Conservation (phyloP, 257 asterid species). For the Solanum medicagineum region DNA sequence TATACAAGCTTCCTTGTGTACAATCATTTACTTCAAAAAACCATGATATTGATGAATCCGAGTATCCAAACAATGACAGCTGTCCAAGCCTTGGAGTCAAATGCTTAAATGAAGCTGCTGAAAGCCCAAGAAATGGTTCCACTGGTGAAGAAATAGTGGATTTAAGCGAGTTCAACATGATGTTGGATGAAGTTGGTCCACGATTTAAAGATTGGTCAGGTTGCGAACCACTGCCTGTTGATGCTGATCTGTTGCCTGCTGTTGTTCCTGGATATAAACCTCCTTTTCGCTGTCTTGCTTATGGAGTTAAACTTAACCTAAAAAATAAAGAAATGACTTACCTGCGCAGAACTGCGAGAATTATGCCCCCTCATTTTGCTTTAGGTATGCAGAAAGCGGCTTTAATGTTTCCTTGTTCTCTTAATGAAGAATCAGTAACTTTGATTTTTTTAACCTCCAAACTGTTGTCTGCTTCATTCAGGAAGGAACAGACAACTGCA, state of each 20-base stretch:
- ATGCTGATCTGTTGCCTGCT: constrained; percentile 82
- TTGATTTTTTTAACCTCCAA: not conserved
- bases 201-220: constrained; percentile 86
- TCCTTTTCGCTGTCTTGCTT: constrained; percentile 70
- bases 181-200: constrained; percentile 74
- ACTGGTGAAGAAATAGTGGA: constrained; percentile 39
- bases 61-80: constrained; percentile 15
- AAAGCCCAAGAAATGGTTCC: constrained; percentile 8
- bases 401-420: not conserved
- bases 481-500: constrained; percentile 82
- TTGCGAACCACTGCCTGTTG: constrained; percentile 75
- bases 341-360: constrained; percentile 60
- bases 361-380: constrained; percentile 82
- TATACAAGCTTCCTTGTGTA: constrained; percentile 66
- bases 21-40: constrained; percentile 35
- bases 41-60: constrained; percentile 11
- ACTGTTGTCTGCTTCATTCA: constrained; percentile 6
- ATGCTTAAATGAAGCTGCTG: constrained; percentile 11
- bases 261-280: constrained; percentile 54
- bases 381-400: constrained; percentile 36
- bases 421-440: not conserved
- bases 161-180: constrained; percentile 42
- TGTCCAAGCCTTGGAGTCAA: constrained; percentile 7
- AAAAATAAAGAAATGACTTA: constrained; percentile 59
- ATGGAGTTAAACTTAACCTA: constrained; percentile 40